Percentiles rank a stretch among this genome's conserved stretches.
Conservation (phyloP, 2,329 filamentous ascomycete species). For the Cordyceps fumosorosea region DNA sequence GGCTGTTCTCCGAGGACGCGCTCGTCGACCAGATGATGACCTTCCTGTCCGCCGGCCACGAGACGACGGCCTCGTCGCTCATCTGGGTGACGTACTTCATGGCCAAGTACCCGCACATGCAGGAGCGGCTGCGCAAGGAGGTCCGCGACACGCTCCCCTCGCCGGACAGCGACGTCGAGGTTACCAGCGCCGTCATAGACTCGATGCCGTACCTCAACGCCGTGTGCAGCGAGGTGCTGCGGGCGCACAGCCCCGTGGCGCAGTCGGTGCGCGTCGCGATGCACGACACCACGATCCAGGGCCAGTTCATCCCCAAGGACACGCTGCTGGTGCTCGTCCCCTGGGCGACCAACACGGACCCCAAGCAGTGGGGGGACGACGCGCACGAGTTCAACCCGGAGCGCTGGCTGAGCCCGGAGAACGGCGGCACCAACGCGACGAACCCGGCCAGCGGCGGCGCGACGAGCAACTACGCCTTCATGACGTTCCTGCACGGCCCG, state of each 20-base stretch:
- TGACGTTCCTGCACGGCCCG: constrained; percentile 19
- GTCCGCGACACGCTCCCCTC: constrained; percentile 30
- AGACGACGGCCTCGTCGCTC: constrained; percentile 36
- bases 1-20: constrained; percentile 31
- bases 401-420: constrained; percentile 27
- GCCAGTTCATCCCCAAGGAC: constrained; percentile 28
- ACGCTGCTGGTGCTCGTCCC: constrained; percentile 28
- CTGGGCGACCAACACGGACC: constrained; percentile 25
- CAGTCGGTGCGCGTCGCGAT: constrained; percentile 25
- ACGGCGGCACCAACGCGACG: constrained; percentile 14
- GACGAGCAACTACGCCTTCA: constrained; percentile 24
- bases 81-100: constrained; percentile 36
- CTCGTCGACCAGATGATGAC: constrained; percentile 36
- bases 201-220: constrained; percentile 73
- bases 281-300: constrained; percentile 27
- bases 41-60: constrained; percentile 36
- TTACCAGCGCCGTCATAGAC: constrained; percentile 53
- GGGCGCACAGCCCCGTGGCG: constrained; percentile 32
- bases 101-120: constrained; percentile 28
- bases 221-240: constrained; percentile 44
- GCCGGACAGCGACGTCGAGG: constrained; percentile 24
- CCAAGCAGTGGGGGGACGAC: constrained; percentile 29
- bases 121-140: constrained; percentile 33
- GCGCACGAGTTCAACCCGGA: constrained; percentile 30
- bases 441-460: constrained; percentile 17